Evolutionary conservation across 164 flowering plant genomes (phyloP), one percentile per base, ranked within the genome.

Genomic region (Magnolia officinalis): DNA sequence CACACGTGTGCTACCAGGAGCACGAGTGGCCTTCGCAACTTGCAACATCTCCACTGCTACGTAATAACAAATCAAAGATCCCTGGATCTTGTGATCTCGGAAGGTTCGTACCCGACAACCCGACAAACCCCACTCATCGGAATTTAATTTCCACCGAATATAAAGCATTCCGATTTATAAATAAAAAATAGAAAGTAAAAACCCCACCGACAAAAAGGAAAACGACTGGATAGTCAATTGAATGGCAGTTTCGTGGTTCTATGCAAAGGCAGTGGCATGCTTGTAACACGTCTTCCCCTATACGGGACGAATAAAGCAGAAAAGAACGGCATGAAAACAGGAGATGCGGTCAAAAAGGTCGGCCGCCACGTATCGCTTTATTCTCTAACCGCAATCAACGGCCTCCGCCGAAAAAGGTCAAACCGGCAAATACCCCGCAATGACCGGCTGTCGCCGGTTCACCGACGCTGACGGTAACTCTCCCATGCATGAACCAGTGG

Each of bases 361-460:
- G 79, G 76, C 31, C 78, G 85, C 73, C 63, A 78, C 71, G 65
- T 37, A 19, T 6, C 68, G 71, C 83, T 84, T 85, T 83, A 78
- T 84, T 85, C 83, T 80, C 70, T 83, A 90, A 88, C 91, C 91
- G 91, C 89, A 90, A 89, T 89, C 89, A 90, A 88, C 93, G 89
- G 92, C 79, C 78, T 71, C 72, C 77, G 80, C 84, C 81, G 79
- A 84, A 83, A 83, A 81, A 70, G 74, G 88, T 83, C 87, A 85
- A 87, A 81, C 71, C 58, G 80, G 82, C 89, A 85, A 85, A 77
- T 18, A 20, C 72, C 78, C 89, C 90, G 84, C 51, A 75, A 85
- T 82, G 23, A 79, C 84, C 83, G 93, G 83, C 23, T 81, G 64
- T 26, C 85, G 76, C 88, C 90, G 87, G 90, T 85, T 77, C 14